Conservation (phyloP, 352 stramenopile species). For the Phytophthora rubi region DNA sequence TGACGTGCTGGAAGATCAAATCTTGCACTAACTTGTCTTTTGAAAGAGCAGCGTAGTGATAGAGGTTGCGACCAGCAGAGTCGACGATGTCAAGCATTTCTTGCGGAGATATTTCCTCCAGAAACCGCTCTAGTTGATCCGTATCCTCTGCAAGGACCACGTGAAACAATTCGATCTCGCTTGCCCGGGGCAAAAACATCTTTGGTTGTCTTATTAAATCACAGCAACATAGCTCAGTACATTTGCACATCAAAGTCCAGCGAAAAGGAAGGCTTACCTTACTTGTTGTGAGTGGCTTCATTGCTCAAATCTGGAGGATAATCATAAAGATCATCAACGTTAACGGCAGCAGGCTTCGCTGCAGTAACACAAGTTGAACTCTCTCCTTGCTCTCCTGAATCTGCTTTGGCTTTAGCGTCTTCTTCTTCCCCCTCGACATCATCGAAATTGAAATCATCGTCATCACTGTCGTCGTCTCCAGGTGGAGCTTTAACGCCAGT, state of each 20-base stretch:
- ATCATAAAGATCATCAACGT: constrained; percentile 38
- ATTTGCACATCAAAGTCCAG: neutral
- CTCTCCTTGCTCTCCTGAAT: neutral
- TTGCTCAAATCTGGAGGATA: constrained; percentile 2
- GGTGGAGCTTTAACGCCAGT: neutral
- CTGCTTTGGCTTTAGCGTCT: neutral
- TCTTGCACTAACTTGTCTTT: constrained; percentile 16
- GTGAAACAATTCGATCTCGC: constrained; percentile 54
- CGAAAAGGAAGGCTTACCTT: constrained; percentile 2
- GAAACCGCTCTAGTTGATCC: constrained; percentile 25
- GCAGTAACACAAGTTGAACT: neutral
- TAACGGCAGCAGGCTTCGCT: neutral
- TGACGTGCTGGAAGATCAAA: constrained; percentile 45
- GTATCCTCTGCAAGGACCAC: constrained; percentile 38
- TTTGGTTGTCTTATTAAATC: too few species aligned
- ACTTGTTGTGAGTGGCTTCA: constrained; percentile 3
- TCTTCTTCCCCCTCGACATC: constrained; percentile 21
- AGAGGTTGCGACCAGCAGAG: constrained; percentile 34
- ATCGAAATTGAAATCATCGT: constrained; percentile 35
- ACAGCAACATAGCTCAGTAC: neutral
- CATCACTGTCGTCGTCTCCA: constrained; percentile 20
- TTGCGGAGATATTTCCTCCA: constrained; percentile 32
- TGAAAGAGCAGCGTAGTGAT: constrained; percentile 61
- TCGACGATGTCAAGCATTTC: constrained; percentile 47
- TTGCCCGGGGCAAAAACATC: constrained; percentile 48